Conservation (phyloP, 768 basidiomycete species). For the Mycena capillaripes region DNA sequence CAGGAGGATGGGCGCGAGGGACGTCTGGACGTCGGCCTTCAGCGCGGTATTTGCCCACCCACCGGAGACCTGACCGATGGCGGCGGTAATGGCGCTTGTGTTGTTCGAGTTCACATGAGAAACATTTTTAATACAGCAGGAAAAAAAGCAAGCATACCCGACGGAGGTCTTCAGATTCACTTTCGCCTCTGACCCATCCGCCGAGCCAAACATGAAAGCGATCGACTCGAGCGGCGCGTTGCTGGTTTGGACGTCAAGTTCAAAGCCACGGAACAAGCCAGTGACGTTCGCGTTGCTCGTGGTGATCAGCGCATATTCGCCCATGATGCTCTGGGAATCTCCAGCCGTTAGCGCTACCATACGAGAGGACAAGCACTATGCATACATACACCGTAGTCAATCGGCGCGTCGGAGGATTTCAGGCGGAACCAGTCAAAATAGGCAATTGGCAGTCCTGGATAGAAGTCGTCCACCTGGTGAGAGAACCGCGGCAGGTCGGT, state of each 20-base stretch:
- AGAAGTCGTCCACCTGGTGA: slow-evolving; percentile 1
- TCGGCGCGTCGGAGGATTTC: background rate
- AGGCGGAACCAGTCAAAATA: slow-evolving; percentile 5
- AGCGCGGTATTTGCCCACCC: background rate
- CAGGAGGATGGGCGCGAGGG: background rate
- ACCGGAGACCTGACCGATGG: slow-evolving; percentile 4
- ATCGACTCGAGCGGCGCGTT: slow-evolving; percentile 1
- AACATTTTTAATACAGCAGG: background rate
- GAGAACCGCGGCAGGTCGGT: slow-evolving; percentile 2
- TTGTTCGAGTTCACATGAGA: slow-evolving; percentile 5
- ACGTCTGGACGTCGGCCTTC: slow-evolving; percentile 1
- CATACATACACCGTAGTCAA: background rate
- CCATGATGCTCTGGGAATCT: slow-evolving; percentile 3
- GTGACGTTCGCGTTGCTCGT: background rate
- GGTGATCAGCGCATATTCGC: background rate
- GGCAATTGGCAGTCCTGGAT: slow-evolving; percentile 1
- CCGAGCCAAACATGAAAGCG: slow-evolving; percentile 1
- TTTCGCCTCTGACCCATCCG: background rate
- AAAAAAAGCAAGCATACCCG: slow-evolving; percentile 1
- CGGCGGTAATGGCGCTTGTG: slow-evolving; percentile 1
- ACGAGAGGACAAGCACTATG: background rate
- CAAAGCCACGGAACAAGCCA: slow-evolving; percentile 4
- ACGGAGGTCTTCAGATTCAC: slow-evolving; percentile 3
- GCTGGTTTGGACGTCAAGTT: background rate
- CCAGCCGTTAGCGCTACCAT: background rate